Conservation (phyloP, 805 yeast genomes). For the Brettanomyces bruxellensis region DNA sequence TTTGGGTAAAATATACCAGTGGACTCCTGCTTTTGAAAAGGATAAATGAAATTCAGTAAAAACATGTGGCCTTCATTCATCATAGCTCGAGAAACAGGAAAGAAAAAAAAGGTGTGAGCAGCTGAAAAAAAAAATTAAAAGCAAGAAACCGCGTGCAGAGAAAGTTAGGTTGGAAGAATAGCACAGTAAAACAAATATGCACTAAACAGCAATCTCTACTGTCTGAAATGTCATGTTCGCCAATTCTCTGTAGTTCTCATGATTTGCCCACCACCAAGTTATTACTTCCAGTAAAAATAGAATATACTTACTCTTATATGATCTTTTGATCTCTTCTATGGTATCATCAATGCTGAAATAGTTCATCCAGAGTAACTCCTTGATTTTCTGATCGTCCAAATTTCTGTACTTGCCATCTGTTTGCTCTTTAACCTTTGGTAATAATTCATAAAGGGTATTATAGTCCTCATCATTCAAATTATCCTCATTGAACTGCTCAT, state of each 20-base stretch:
- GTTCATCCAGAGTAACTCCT: conserved; percentile 51
- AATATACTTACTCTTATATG: conserved; percentile 20
- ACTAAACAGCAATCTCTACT: background rate
- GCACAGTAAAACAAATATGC: background rate
- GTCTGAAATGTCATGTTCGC: no score
- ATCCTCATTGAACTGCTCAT: conserved; percentile 29
- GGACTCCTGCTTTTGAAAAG: no score
- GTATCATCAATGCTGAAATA: conserved; percentile 48
- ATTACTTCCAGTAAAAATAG: no score
- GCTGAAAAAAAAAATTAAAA: background rate
- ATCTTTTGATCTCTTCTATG: conserved; percentile 35
- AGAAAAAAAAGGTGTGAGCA: background rate
- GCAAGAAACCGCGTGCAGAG: background rate
- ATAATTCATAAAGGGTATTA: conserved; percentile 29
- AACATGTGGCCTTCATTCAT: no score
- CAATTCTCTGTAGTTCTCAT: no score
- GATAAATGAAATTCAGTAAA: no score
- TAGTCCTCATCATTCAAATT: conserved; percentile 31
- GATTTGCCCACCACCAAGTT: no score
- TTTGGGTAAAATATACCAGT: no score
- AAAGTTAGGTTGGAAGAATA: background rate
- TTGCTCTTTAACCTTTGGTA: conserved; percentile 34
- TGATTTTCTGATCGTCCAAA: conserved; percentile 40
- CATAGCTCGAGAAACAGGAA: no score
- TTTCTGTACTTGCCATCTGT: conserved; percentile 27